Conservation (phyloP, 2,329 filamentous ascomycete genomes). For the Ceratocystis ficicola region DNA sequence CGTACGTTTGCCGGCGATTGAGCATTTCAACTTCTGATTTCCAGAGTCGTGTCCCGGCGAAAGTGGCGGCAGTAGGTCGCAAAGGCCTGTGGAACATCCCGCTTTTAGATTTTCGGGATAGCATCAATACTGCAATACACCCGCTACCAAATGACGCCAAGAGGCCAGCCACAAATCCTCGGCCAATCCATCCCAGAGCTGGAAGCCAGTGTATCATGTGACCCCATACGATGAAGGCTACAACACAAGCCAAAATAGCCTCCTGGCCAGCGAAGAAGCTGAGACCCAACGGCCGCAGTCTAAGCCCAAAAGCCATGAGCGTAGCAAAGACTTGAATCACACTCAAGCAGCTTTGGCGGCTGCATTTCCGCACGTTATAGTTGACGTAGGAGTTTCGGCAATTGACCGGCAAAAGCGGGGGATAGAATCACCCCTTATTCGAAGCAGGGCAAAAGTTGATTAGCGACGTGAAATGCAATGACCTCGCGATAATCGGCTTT, state of each 20-base stretch:
- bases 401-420: conserved; percentile 1
- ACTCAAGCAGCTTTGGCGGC: neutral
- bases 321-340: neutral
- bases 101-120: conserved; percentile 41
- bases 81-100: conserved; percentile 30
- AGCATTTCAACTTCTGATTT: conserved; percentile 54
- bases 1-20: conserved; percentile 53
- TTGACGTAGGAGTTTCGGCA: neutral
- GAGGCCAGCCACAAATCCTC: conserved; percentile 66
- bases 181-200: conserved; percentile 67
- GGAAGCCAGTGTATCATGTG: conserved; percentile 74
- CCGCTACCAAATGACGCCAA: conserved; percentile 44
- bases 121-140: conserved; percentile 48
- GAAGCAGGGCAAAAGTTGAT: neutral
- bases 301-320: conserved; percentile 2
- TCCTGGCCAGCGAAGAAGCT: conserved; percentile 66
- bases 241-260: conserved; percentile 54
- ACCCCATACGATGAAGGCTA: conserved; percentile 75
- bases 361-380: conserved; percentile 15
- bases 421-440: neutral
- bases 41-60: conserved; percentile 56
- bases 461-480: neutral
- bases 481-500: neutral
- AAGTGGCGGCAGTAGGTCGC: conserved; percentile 40
- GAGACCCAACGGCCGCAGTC: conserved; percentile 26